Evolutionary conservation across 139 green algal genomes (phyloP).

Genomic region (Chlorella ohadii): DNA sequence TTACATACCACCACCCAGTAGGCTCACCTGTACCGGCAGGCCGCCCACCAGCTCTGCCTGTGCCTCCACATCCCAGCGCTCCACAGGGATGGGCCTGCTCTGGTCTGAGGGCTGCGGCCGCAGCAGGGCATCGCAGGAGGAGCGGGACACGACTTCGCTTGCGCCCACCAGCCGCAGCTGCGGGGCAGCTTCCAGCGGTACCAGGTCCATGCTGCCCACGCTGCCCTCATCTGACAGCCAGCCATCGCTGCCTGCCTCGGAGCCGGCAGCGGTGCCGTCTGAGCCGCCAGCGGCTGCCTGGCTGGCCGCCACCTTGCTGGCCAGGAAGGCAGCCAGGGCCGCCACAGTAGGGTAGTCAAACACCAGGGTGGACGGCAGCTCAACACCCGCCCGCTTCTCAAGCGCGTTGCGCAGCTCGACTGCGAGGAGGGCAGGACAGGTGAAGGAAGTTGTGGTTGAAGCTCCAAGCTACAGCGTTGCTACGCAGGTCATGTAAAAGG

Average conservation of each 20-base stretch:
- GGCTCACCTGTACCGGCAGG: slow-evolving; percentile 57
- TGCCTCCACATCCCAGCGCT: slow-evolving; percentile 59
- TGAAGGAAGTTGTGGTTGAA: too few species aligned
- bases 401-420: slow-evolving; percentile 49
- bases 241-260: neutral
- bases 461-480: too few species aligned
- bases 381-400: slow-evolving; percentile 41
- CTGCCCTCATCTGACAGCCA: slow-evolving; percentile 21
- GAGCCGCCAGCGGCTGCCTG: neutral
- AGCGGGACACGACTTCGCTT: neutral
- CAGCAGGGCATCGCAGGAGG: slow-evolving; percentile 23
- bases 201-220: neutral
- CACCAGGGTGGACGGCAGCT: slow-evolving; percentile 57
- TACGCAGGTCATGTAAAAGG: too few species aligned
- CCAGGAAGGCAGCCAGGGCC: slow-evolving; percentile 50
- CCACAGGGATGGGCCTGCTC: slow-evolving; percentile 47
- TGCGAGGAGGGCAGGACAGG: neutral
- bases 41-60: slow-evolving; percentile 19
- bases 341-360: slow-evolving; percentile 69
- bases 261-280: neutral
- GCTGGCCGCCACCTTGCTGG: neutral
- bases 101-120: slow-evolving; percentile 23
- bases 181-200: neutral
- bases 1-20: too few species aligned
- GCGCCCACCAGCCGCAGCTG: slow-evolving; percentile 28